These are phyloP conservation scores for Boletus barrowsii DNA, from an alignment of 768 basidiomycete genomes.

Conservation along the genomic window DNA sequence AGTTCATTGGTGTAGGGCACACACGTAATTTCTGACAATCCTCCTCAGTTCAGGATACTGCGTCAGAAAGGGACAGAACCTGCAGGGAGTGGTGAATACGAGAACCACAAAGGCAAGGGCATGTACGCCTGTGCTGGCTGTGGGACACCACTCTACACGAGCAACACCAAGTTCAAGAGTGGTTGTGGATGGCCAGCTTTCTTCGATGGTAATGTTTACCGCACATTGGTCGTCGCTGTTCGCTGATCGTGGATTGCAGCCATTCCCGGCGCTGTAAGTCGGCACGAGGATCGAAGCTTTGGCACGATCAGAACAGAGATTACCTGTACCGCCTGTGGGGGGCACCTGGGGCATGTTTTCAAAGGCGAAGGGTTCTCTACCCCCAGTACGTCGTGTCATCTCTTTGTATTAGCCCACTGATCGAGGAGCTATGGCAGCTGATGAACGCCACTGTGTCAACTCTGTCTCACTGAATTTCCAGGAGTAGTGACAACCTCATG, in stretches of 20 bases:
- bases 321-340: conserved; percentile 85
- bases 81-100: conserved; percentile 75
- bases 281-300: conserved; percentile 67
- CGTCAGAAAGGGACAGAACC: conserved; percentile 86
- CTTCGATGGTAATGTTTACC: conserved; percentile 66
- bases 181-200: conserved; percentile 99
- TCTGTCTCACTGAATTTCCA: conserved; percentile 80
- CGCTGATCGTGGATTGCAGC: conserved; percentile 43
- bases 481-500: conserved; percentile 27
- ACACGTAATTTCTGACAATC: not conserved
- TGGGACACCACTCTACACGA: conserved; percentile 81
- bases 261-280: conserved; percentile 81
- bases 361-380: conserved; percentile 83
- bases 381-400: conserved; percentile 53
- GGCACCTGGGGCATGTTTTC: conserved; percentile 95
- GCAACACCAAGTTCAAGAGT: conserved; percentile 85
- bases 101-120: conserved; percentile 63
- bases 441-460: conserved; percentile 89
- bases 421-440: conserved; percentile 41
- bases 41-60: conserved; percentile 72
- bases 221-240: not conserved
- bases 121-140: conserved; percentile 81
- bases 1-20: not conserved
- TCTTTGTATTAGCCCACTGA: not conserved
- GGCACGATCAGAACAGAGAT: conserved; percentile 83